Conservation (phyloP, 768 basidiomycete species). For the Leucocoprinus sp. region DNA sequence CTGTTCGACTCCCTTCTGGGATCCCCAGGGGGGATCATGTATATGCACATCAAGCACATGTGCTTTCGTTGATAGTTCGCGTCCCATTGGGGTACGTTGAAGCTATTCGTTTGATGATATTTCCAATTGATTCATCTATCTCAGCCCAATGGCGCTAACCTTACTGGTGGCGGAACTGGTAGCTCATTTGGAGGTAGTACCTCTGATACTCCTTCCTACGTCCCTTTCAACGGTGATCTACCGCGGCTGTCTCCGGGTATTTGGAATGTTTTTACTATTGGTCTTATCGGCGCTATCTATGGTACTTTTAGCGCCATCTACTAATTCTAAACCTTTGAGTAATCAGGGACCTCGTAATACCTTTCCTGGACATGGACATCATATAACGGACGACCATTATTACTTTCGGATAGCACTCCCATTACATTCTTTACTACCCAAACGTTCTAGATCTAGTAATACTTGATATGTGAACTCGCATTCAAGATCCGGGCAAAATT, state of each 20-base stretch:
- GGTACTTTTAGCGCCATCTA: constrained; percentile 23
- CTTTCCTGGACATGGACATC: constrained; percentile 1
- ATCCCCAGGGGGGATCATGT: constrained; percentile 60
- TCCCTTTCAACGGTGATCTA: constrained; percentile 40
- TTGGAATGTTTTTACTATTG: constrained; percentile 27
- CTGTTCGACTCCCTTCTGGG: constrained; percentile 78
- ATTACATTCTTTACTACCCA: constrained; percentile 3
- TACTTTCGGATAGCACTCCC: constrained; percentile 4
- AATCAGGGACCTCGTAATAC: neutral
- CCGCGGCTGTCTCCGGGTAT: constrained; percentile 23
- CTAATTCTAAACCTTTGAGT: constrained; percentile 11
- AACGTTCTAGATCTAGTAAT: constrained; percentile 4
- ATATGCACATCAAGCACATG: constrained; percentile 51
- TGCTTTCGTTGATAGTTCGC: constrained; percentile 52
- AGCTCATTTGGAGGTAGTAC: constrained; percentile 1
- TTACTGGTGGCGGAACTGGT: constrained; percentile 14
- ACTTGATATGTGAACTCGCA: neutral
- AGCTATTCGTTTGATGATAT: neutral
- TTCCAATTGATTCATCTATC: neutral
- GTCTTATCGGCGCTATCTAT: constrained; percentile 27
- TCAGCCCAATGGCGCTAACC: constrained; percentile 14
- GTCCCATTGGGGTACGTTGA: constrained; percentile 19
- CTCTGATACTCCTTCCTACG: constrained; percentile 26
- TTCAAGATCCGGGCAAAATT: too few relatives aligned
- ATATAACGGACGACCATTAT: neutral